These are phyloP conservation scores for Plasmopara viticola DNA, from an alignment of 352 stramenopile genomes.

Conservation along the genomic window DNA sequence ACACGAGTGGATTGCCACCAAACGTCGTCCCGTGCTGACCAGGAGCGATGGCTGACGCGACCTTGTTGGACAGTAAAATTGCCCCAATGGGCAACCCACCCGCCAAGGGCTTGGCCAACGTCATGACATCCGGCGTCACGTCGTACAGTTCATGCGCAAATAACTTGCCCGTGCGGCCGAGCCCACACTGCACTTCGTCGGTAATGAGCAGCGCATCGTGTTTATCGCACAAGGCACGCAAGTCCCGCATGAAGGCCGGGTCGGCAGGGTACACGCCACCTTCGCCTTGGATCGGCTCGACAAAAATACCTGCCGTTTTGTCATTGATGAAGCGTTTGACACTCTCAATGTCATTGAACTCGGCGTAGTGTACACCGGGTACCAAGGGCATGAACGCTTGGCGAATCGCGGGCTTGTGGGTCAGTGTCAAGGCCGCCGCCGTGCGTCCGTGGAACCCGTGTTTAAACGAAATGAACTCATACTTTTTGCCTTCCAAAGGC, in stretches of 20 bases:
- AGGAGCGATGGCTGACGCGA: slow-evolving; percentile 85
- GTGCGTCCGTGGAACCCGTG: slow-evolving; percentile 82
- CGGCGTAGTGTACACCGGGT: slow-evolving; percentile 60
- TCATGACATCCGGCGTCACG: slow-evolving; percentile 95
- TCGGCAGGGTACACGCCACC: slow-evolving; percentile 90
- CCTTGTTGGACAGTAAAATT: slow-evolving; percentile 90
- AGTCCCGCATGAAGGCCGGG: slow-evolving; percentile 86
- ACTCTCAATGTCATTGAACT: slow-evolving; percentile 82
- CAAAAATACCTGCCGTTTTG: slow-evolving; percentile 69
- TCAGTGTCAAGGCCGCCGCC: slow-evolving; percentile 66
- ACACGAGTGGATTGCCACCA: slow-evolving; percentile 95
- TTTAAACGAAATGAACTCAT: slow-evolving; percentile 85
- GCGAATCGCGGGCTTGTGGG: slow-evolving; percentile 86
- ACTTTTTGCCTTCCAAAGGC: slow-evolving; percentile 67
- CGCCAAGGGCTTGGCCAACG: slow-evolving; percentile 95
- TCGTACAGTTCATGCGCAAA: slow-evolving; percentile 94
- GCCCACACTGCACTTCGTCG: slow-evolving; percentile 98
- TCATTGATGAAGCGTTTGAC: slow-evolving; percentile 69
- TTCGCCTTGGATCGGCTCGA: slow-evolving; percentile 89
- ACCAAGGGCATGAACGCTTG: slow-evolving; percentile 80
- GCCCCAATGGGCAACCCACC: slow-evolving; percentile 95
- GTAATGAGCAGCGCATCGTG: slow-evolving; percentile 94
- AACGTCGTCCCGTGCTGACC: slow-evolving; percentile 96
- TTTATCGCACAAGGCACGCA: slow-evolving; percentile 91
- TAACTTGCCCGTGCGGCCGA: slow-evolving; percentile 93